A percentile compares a stretch with the other conserved stretches of the same genome.
These are phyloP conservation scores for Fabrea salina DNA, from an alignment of 169 alveolate genomes.

Conservation along the genomic window DNA sequence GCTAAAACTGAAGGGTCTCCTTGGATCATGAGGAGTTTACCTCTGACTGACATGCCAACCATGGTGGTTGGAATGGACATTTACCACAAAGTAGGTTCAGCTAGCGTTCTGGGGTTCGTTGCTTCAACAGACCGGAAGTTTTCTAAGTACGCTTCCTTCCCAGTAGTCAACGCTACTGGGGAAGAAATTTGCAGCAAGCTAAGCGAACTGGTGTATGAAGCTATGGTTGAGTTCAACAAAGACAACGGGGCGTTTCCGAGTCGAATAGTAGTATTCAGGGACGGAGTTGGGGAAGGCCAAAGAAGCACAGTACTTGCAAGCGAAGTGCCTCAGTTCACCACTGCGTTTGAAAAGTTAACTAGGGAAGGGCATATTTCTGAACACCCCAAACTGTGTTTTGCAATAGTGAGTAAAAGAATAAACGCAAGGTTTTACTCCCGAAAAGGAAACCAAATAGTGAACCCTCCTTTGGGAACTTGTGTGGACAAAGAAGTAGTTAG, in stretches of 20 bases:
- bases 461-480: constrained; percentile 54
- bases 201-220: not conserved
- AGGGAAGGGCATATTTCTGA: too few species aligned
- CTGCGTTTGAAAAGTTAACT: not conserved
- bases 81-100: not conserved
- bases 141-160: not conserved
- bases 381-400: constrained; percentile 29
- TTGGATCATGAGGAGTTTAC: constrained; percentile 64
- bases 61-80: constrained; percentile 12
- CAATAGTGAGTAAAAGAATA: constrained; percentile 41
- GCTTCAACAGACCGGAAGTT: not conserved
- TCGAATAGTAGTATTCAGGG: constrained; percentile 13
- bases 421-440: constrained; percentile 37
- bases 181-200: not conserved
- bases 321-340: not conserved
- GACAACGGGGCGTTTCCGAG: not conserved
- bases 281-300: constrained; percentile 26
- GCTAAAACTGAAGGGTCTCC: constrained; percentile 79
- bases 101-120: not conserved
- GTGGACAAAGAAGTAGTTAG: constrained; percentile 47
- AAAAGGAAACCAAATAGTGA: constrained; percentile 1
- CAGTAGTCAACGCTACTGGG: not conserved
- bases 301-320: not conserved
- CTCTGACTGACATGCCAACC: constrained; percentile 54
- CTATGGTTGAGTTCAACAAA: not conserved